Evolutionary conservation across 805 yeast species (phyloP), one percentile per base, ranked within the genome.

Genomic region (Saturnispora silvae): DNA sequence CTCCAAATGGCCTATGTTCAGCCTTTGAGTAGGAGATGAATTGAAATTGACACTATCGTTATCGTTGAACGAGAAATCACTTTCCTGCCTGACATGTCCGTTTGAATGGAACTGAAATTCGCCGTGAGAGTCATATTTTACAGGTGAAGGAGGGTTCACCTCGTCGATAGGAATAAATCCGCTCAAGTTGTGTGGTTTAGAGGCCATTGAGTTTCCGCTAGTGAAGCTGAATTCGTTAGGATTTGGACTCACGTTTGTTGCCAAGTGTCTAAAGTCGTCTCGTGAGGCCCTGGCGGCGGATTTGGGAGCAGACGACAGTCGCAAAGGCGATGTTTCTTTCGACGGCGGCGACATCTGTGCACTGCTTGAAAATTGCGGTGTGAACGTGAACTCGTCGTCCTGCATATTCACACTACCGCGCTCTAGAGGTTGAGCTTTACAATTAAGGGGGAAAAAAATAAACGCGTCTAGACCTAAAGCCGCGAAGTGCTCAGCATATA

Each of bases 271-370:
- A 40, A 48, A 56, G 30, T 54, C 59, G 20, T 45, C 49, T 23
- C 28, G 45, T 47, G 4, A 50, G 42, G 2, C 45, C 42, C 33
- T 30, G n/a, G 11, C 23, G 16, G 14, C 26, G 23, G 18, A 28
- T 30, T n/a, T 31, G 23, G 3, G 37, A 8, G 6, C 28, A 6
- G 11, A 11, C 10, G 15, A 28, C 5, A 28, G 31, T 16, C 20
- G 38, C 34, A 54, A 39, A 11, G 58, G 60, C 3, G 57, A 53
- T 8, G 59, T 54, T 3, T 49, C 41, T 33, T 43, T 43, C 6
- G 47, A 40, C n/a, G 38, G 39, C 3, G 55, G 56, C 8, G 54
- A 25, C 28, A 25, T 25, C 28, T 25, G 28, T 8, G 28, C 28
- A 13, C 15, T 7, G n/a, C n/a, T 25, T 7, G 10, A 6, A 5